These are phyloP conservation scores for Cordyceps javanica DNA, from an alignment of 2,329 filamentous ascomycete species.

Conservation along the genomic window DNA sequence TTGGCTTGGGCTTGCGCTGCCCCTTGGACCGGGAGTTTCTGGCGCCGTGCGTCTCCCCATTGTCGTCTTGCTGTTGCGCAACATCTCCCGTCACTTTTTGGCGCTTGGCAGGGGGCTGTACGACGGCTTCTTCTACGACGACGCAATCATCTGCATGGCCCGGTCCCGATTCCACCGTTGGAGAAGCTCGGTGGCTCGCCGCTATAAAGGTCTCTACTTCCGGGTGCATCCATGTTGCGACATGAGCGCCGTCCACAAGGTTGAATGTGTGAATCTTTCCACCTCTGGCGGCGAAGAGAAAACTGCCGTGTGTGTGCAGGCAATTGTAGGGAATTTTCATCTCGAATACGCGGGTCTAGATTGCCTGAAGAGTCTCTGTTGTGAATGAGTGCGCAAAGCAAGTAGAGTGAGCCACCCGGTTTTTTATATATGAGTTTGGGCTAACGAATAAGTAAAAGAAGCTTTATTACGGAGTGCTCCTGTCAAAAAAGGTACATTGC, in stretches of 20 bases:
- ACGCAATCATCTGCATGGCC: constrained; percentile 13
- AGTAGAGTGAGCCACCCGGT: neutral
- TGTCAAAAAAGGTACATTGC: constrained; percentile 29
- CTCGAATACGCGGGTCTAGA: constrained; percentile 14
- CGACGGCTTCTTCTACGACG: constrained; percentile 20
- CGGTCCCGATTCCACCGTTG: constrained; percentile 13
- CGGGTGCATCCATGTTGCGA: constrained; percentile 57
- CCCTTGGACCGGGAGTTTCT: constrained; percentile 22
- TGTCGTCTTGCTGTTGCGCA: neutral
- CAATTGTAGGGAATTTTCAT: constrained; percentile 60
- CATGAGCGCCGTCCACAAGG: constrained; percentile 47
- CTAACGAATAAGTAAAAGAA: constrained; percentile 18
- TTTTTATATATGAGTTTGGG: constrained; percentile 4
- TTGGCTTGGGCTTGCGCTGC: constrained; percentile 23
- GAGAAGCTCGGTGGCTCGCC: neutral
- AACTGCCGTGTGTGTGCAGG: constrained; percentile 45
- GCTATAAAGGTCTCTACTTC: constrained; percentile 30
- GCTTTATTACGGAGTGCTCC: constrained; percentile 29
- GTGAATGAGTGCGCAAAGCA: neutral
- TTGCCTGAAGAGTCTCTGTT: neutral
- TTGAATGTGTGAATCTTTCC: constrained; percentile 64
- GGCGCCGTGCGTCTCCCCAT: constrained; percentile 18
- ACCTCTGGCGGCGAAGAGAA: constrained; percentile 69
- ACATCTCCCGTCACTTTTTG: constrained; percentile 25
- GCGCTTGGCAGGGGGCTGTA: constrained; percentile 32